Percentiles rank a stretch among this genome's conserved stretches.
phyloP scores from a whole-genome alignment of 176 grass and related monocot genomes.

The Musa schizocarpa region DNA sequence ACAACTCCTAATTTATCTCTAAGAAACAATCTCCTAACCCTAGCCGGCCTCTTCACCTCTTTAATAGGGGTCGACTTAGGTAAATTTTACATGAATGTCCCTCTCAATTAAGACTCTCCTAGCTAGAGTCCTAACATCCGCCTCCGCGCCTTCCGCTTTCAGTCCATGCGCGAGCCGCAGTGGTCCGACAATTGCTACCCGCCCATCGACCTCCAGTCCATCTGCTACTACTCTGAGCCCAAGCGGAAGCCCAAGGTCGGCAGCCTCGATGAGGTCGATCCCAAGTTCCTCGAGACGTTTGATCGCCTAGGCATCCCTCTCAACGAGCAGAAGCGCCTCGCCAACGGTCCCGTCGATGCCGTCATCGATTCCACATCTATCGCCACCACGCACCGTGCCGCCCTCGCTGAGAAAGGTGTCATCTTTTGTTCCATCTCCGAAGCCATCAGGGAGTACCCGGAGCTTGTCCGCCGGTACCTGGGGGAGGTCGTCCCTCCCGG shows the following conservation, averaged over 20 bases:
- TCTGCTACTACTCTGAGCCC: constrained; percentile 89
- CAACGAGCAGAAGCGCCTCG: constrained; percentile 79
- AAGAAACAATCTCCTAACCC: no score
- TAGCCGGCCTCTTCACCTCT: no score
- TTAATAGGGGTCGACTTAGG: no score
- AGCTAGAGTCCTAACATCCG: no score
- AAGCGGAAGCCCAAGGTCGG: constrained; percentile 86
- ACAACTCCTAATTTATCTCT: no score
- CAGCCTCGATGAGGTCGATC: constrained; percentile 79
- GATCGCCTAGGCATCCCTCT: constrained; percentile 84
- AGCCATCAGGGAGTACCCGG: constrained; percentile 83
- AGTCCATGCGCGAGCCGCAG: constrained; percentile 53
- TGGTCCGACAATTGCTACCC: constrained; percentile 87
- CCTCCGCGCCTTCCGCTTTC: constrained; percentile 71
- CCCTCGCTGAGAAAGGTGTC: constrained; percentile 71
- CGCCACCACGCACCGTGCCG: constrained; percentile 71
- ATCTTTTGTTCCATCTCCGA: constrained; percentile 99
- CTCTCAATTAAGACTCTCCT: no score
- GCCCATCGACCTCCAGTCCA: constrained; percentile 72
- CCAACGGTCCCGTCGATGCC: constrained; percentile 90
- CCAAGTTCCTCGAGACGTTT: constrained; percentile 70
- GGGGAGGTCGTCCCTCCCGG: constrained; percentile 56
- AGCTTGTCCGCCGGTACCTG: constrained; percentile 55
- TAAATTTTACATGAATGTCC: no score
- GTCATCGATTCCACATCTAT: constrained; percentile 93